These are phyloP conservation scores for Fusarium chuoi DNA, from an alignment of 2,329 filamentous ascomycete genomes.

Conservation along the genomic window DNA sequence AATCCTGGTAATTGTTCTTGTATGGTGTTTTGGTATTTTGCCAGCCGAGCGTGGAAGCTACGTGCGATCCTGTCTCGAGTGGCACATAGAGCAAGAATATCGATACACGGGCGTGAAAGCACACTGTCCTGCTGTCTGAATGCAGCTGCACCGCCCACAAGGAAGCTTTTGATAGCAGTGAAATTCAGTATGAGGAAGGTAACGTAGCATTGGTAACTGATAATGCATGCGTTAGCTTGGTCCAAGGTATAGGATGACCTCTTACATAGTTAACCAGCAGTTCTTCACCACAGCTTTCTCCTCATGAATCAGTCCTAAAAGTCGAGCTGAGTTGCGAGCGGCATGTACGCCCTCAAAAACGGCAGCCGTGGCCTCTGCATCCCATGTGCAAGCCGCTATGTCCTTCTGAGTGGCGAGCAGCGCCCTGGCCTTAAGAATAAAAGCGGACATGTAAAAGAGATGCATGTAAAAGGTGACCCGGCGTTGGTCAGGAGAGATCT, in stretches of 20 bases:
- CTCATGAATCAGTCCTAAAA: fast-evolving
- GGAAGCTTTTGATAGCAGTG: neutral
- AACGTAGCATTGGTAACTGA: neutral
- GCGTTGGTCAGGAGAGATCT: neutral
- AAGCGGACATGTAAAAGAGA: neutral
- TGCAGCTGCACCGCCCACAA: neutral
- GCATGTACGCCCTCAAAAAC: neutral
- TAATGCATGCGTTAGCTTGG: neutral
- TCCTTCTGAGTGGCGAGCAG: neutral
- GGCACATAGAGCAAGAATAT: neutral
- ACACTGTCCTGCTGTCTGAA: neutral
- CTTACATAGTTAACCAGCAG: neutral
- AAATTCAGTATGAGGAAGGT: neutral
- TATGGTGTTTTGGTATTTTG: neutral
- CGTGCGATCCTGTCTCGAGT: neutral
- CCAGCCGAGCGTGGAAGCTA: neutral
- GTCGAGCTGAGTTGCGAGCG: neutral
- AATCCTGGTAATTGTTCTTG: fast-evolving
- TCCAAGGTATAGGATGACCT: no score
- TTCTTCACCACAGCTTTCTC: neutral
- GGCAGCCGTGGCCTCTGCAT: fast-evolving
- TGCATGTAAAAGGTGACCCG: neutral
- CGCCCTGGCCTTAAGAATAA: neutral
- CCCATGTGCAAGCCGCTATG: neutral
- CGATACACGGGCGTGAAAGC: neutral